Base-by-base conservation (phyloP, 2,329 filamentous ascomycete genomes). In the Pyrenochaeta sp. region DNA sequence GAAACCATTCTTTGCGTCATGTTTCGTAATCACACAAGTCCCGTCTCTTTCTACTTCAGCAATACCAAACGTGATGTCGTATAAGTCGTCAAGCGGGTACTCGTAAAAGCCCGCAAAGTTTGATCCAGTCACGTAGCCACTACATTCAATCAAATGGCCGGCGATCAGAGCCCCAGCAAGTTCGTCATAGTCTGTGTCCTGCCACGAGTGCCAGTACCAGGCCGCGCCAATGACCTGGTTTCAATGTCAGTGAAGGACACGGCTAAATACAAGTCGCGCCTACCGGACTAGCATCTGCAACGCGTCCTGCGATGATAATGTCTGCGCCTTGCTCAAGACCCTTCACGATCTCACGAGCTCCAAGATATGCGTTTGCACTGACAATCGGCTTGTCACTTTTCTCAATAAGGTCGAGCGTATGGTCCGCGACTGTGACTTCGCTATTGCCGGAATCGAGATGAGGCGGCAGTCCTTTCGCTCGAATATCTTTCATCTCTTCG, bases 201-300 rank as follows among this genome's bases (percentile, higher is more conserved):
- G 58, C 86, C 85, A 88, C 1, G 77, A 73, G 52, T 87, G 80
- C 81, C 84, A 88, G 75, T 79, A 87, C 65, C 81, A 82, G 0
- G 85, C 85, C 0, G 84, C 83, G 0, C 82, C 85, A 56, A 87
- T 85, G 0, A 86, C 83, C 68, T 74, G 13, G 0, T 22, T 19
- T 5, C 13, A 15, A 15, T 34, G 10, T 52, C 9, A 49, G 50
- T 54, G 12, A 25, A n/a, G 6, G 28, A 9, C 24, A 24, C 39
- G 13, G 6, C 5, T 48, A 5, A n/a, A 47, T 22, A 5, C 15
- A 5, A 55, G 15, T 8, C 19, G 25, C 22, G 51, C 65, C n/a
- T 60, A 76, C 73, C 3, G 74, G 75, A 58, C 66, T 72, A 1
- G 72, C 73, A 55, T 77, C 74, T 22, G 74, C 67, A 5, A 75